A percentile compares a stretch with the other conserved stretches of the same genome.
Conservation (phyloP, 495 filamentous ascomycete genomes). For the Penicillium coprophilum region DNA sequence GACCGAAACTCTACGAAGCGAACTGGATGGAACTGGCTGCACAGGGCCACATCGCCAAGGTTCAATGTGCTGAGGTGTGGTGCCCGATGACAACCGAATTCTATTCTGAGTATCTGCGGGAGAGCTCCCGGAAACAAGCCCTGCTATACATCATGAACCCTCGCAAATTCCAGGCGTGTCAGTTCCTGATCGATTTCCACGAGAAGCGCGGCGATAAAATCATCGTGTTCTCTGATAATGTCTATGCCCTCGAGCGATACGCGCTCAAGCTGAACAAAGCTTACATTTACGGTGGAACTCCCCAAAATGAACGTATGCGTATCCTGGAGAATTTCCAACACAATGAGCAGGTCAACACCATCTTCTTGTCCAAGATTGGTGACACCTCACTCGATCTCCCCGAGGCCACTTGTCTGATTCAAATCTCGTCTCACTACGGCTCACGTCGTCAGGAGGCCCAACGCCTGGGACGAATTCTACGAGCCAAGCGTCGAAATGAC, state of each 20-base stretch:
- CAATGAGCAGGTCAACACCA: conserved; percentile 88
- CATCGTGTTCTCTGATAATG: conserved; percentile 98
- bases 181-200: conserved; percentile 97
- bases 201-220: conserved; percentile 96
- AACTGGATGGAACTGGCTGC: conserved; percentile 99
- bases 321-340: conserved; percentile 97
- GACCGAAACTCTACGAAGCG: conserved; percentile 95
- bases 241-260: conserved; percentile 87
- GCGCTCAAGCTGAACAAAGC: conserved; percentile 81
- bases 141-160: conserved; percentile 98
- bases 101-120: conserved; percentile 86
- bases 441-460: conserved; percentile 97
- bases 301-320: conserved; percentile 79
- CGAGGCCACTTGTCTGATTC: conserved; percentile 95
- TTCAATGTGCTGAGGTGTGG: conserved; percentile 98
- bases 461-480: conserved; percentile 88
- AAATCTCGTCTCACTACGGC: conserved; percentile 97
- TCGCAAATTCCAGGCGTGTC: conserved; percentile 92
- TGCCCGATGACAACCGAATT: conserved; percentile 99
- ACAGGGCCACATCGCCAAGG: conserved; percentile 94
- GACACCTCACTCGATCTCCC: conserved; percentile 96
- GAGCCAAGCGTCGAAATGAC: conserved; percentile 94
- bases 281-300: conserved; percentile 91
- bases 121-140: conserved; percentile 64
- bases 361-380: conserved; percentile 97